Conservation (phyloP, 352 stramenopile species). For the Aphanomyces cochlioides region DNA sequence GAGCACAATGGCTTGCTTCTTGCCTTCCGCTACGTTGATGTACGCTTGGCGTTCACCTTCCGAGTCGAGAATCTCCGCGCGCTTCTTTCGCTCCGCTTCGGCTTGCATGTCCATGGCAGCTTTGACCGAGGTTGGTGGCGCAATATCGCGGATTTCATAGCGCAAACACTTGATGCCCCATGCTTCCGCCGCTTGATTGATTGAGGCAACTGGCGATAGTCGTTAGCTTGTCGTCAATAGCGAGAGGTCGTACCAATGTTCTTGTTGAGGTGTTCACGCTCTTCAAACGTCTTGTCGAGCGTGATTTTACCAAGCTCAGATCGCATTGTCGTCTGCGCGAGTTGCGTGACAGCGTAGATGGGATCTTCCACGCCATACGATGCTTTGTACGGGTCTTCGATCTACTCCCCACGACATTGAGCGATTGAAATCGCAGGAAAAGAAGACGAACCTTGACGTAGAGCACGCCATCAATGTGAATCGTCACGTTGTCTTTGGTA, state of each 20-base stretch:
- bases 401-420: not conserved
- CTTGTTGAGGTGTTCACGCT: slow-evolving; percentile 89
- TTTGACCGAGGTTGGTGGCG: slow-evolving; percentile 79
- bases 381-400: slow-evolving; percentile 29
- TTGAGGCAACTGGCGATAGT: slow-evolving; percentile 58
- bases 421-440: not conserved
- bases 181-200: slow-evolving; percentile 85
- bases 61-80: slow-evolving; percentile 88
- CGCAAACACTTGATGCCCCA: slow-evolving; percentile 89
- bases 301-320: slow-evolving; percentile 91
- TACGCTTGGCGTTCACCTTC: slow-evolving; percentile 72
- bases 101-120: slow-evolving; percentile 91
- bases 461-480: slow-evolving; percentile 89
- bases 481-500: slow-evolving; percentile 90
- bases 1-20: slow-evolving; percentile 82
- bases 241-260: slow-evolving; percentile 48
- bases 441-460: slow-evolving; percentile 66
- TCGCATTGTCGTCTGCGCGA: slow-evolving; percentile 90
- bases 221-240: not conserved
- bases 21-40: slow-evolving; percentile 89
- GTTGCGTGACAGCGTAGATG: slow-evolving; percentile 86
- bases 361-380: slow-evolving; percentile 61
- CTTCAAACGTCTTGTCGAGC: slow-evolving; percentile 91
- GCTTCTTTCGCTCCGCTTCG: slow-evolving; percentile 88
- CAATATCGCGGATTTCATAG: slow-evolving; percentile 90